phyloP scores from a whole-genome alignment of 441 rosid genomes.

The Pelargonium myrrhifolium region DNA sequence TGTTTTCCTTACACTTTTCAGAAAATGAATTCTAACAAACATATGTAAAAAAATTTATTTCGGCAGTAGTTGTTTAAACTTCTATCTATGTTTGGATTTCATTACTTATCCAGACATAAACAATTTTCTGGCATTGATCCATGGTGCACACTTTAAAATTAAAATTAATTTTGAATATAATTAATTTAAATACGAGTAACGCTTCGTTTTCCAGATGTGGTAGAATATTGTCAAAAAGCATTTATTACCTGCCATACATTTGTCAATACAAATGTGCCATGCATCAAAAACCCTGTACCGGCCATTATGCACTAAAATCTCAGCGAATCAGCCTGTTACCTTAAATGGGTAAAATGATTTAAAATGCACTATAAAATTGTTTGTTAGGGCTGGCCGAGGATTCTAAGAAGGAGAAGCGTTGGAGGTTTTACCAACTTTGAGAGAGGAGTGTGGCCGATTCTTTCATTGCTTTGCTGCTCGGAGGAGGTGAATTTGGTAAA shows the following conservation, averaged over 20 bases:
- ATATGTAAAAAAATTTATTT: too few species aligned
- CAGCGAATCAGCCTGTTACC: conserved; percentile 21
- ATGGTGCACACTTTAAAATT: not conserved
- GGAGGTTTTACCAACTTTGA: conserved; percentile 1
- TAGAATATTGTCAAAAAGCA: not conserved
- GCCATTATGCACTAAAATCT: conserved; percentile 14
- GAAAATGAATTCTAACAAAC: too few species aligned
- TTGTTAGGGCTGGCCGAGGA: conserved; percentile 8
- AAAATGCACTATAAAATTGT: conserved; percentile 11
- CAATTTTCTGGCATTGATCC: not conserved
- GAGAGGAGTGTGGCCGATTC: conserved; percentile 9
- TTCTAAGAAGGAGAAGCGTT: not conserved
- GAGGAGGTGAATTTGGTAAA: conserved; percentile 16
- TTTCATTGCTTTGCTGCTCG: not conserved
- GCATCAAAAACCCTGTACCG: conserved; percentile 13
- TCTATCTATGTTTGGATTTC: not conserved
- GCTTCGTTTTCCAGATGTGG: not conserved
- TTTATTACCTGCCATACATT: conserved; percentile 13
- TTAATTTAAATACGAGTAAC: not conserved
- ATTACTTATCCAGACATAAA: not conserved
- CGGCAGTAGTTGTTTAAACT: not conserved
- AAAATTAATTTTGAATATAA: too few species aligned
- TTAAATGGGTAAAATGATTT: conserved; percentile 16
- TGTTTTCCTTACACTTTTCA: too few species aligned
- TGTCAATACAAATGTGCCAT: conserved; percentile 16